Base-by-base conservation (phyloP, 2,329 filamentous ascomycete genomes). In the Alternaria sp. region DNA sequence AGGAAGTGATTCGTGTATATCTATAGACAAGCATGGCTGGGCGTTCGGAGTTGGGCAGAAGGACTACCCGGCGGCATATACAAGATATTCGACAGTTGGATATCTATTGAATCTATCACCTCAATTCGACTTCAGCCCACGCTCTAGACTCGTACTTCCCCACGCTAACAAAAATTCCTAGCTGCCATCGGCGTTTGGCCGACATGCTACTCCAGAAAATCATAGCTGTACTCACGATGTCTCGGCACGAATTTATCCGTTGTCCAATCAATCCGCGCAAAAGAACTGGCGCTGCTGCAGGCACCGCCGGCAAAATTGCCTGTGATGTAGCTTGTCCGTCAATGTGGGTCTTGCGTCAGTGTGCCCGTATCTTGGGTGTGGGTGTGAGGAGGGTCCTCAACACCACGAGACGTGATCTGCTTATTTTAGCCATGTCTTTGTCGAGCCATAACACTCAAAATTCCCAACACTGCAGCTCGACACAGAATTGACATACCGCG, bases 231-330 rank as follows among this genome's bases (percentile, higher is more conserved):
- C 6, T 36, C 54, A 53, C 43, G 28, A 49, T 45, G 44, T 20
- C 41, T 46, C 48, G 54, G 49, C 48, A 18, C 20, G 34, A 54
- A 61, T 71, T 74, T 74, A 74, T 60, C 70, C 71, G 70, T 53
- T 27, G 52, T 32, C 72, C 71, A 74, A 71, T 74, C 25, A 53
- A 18, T 14, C 27, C 16, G 20, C 32, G 32, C 14, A 40, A 43
- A 28, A 11, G 3, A 5, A 40, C 53, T 46, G 18, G 49, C 50
- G 27, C 55, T 61, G 63, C 70, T 69, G 71, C 68, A 70, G 64
- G 67, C 64, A 69, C 69, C 64, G 72, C 74, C 74, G 75, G 74
- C 69, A 76, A 71, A 77, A 74, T 59, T 62, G 46, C 46, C 53
- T 54, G 59, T 68, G 62, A 68, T 68, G 64, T 59, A 65, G 55